Evolutionary conservation across 495 filamentous ascomycete genomes (phyloP), one percentile per base, ranked within the genome.

Genomic region (Lindgomyces ingoldianus): DNA sequence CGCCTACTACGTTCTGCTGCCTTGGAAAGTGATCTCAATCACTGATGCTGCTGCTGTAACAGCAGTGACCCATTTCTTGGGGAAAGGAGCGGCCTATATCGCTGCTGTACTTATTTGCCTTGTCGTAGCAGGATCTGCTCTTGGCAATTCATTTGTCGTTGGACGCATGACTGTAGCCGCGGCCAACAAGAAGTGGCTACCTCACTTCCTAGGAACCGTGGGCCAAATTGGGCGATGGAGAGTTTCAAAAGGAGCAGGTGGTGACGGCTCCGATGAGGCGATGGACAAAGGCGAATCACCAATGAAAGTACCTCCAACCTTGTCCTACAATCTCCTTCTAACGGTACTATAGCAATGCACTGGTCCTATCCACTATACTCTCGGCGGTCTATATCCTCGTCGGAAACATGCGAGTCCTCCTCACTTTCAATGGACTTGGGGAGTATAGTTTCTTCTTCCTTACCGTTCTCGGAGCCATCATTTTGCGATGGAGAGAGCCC

Each of bases 401-500:
- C 2, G 83, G 83, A 1, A 85, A 74, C 65, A 84, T 86, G 75
- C 77, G 81, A 4, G 77, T 78, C 0, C 74, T 86, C 1, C 67
- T 86, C 8, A 85, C 81, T 2, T 82, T 84, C 69, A 83, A 82
- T 62, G 83, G 83, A 0, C 70, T 85, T 2, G 81, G 77, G 11
- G 83, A 84, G 67, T 85, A 82, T 60, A 74, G 79, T 0, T 84
- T 86, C 71, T 86, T 84, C 74, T 83, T 84, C 64, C 71, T 86
- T 4, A 83, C 81, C 1, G 81, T 84, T 3, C 58, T 84, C 1
- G 83, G 81, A 1, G 78, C 76, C 12, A 74, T 86, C 12, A 62
- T 82, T 6, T 70, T 85, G 27, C 73, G 83, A 26, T 81, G 74
- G 60, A 75, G 79, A 22, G 79, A 84, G 62, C 82, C 81, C 0